phyloP scores from a whole-genome alignment of 305 asterid species.

The Solanum hybrid region DNA sequence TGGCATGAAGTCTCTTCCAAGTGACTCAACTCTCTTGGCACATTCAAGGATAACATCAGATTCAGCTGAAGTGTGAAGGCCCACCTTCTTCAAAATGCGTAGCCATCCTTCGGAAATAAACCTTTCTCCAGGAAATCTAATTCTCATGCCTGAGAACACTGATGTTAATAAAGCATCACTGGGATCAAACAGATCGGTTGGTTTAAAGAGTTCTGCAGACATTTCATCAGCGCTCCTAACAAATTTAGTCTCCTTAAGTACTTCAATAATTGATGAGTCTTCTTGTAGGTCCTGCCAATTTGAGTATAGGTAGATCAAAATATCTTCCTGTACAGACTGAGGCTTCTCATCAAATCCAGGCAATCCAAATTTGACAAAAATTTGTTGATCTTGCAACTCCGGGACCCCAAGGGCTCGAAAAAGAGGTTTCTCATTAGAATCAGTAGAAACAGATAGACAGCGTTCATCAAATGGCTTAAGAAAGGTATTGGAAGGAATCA shows the following conservation, averaged over 20 bases:
- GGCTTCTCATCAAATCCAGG: conserved; percentile 69
- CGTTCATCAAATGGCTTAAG: conserved; percentile 72
- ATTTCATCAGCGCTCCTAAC: conserved; percentile 74
- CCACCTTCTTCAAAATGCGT: conserved; percentile 65
- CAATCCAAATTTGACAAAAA: conserved; percentile 71
- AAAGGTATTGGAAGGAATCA: conserved; percentile 76
- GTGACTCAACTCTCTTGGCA: conserved; percentile 85
- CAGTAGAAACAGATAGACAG: conserved; percentile 56
- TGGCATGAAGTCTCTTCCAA: conserved; percentile 69
- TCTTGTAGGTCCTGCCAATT: conserved; percentile 82
- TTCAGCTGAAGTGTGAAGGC: conserved; percentile 73
- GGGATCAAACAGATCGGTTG: conserved; percentile 81
- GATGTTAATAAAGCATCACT: conserved; percentile 68
- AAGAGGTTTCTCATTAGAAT: conserved; percentile 52
- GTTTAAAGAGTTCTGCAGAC: conserved; percentile 44
- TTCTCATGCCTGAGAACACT: conserved; percentile 68
- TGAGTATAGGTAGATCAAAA: conserved; percentile 63
- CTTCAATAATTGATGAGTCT: conserved; percentile 63
- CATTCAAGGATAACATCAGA: conserved; percentile 85
- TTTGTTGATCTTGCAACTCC: conserved; percentile 71
- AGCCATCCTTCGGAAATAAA: conserved; percentile 89
- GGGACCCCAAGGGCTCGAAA: conserved; percentile 86
- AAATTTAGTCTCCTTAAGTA: conserved; percentile 66
- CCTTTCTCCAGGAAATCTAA: conserved; percentile 86
- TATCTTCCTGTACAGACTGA: conserved; percentile 75